Base-by-base conservation (phyloP, 2,329 filamentous ascomycete species). In the Sphaceloma murrayae region DNA sequence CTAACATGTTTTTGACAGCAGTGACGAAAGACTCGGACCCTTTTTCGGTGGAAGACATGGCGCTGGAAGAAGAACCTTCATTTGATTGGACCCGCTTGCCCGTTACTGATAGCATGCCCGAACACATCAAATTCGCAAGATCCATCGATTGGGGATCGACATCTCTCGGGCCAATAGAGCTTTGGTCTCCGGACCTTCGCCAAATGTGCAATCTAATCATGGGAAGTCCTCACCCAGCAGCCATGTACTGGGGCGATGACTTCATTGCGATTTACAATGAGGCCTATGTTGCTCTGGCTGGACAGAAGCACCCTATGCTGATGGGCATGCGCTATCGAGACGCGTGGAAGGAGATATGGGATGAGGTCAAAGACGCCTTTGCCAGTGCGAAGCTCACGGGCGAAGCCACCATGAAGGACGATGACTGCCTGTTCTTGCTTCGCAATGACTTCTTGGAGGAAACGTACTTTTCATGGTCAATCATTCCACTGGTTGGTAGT, bases 81-180 rank as follows among this genome's bases (percentile, higher is more conserved):
- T 89, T 88, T 56, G 85, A 93, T 60, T 91, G 85, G 85, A 91
- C 85, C 3, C 73, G 77, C 44, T 69, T 89, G 38, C 75, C 80
- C 1, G 42, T 80, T 9, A 74, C 74, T 3, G 66, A 77, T 10
- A 72, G 70, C 18, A 68, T 88, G 30, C 80, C 82, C 1, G 64
- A 70, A 6, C 85, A 91, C 56, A 81, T 89, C 34, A 75, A 72
- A 44, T 84, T 89, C 52, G 80, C 80, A 13, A 75, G 82, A 27
- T 77, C 74, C 29, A 61, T 80, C 26, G 79, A 88, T 58, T 93
- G 85, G 85, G 73, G 73, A 2, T 67, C 73, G 0, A 91, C 85
- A 1, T 67, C 78, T 3, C 67, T 91, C 1, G 85, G 85, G 0
- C 81, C 84, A 0, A 85, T 91, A 14, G 80, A 84, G 50, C 65